Evolutionary conservation across 768 basidiomycete genomes (phyloP).

Genomic region (Infundibulicybe gibba): DNA sequence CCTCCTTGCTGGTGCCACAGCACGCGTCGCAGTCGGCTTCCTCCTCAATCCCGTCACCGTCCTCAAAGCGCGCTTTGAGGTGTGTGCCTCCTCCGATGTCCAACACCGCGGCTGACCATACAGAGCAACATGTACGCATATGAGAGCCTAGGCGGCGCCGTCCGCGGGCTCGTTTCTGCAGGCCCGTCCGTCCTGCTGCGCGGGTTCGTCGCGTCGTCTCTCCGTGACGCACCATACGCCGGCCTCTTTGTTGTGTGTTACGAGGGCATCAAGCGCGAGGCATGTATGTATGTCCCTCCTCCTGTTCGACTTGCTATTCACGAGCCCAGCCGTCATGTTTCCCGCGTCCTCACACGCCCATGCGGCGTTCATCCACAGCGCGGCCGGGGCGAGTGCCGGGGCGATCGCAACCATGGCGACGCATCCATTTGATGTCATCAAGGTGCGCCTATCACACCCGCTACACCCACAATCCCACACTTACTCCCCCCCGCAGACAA

Average conservation of each 20-base stretch:
- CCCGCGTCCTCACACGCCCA: constrained; percentile 40
- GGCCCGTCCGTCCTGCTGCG: constrained; percentile 82
- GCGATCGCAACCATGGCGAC: constrained; percentile 82
- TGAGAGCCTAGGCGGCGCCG: constrained; percentile 52
- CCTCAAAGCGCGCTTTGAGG: constrained; percentile 91
- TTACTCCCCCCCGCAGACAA: constrained; percentile 50
- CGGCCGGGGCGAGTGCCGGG: constrained; percentile 78
- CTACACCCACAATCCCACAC: background rate
- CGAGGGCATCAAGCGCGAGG: constrained; percentile 77
- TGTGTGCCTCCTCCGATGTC: constrained; percentile 21
- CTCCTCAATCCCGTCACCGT: constrained; percentile 88
- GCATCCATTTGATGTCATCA: constrained; percentile 93
- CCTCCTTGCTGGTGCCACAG: constrained; percentile 79
- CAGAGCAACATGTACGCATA: constrained; percentile 82
- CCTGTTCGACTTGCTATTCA: constrained; percentile 3
- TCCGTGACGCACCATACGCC: constrained; percentile 94
- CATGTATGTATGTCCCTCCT: constrained; percentile 38
- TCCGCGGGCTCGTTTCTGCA: constrained; percentile 56
- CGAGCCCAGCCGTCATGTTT: constrained; percentile 33
- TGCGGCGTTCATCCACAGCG: constrained; percentile 52
- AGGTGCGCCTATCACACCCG: constrained; percentile 44
- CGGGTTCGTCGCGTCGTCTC: constrained; percentile 81
- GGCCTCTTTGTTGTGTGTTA: constrained; percentile 88
- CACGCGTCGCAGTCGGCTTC: constrained; percentile 79
- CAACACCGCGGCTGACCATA: constrained; percentile 5